Evolutionary conservation across 78 protist genomes (phyloP).

Genomic region (Dictyostelium firmibasis): DNA sequence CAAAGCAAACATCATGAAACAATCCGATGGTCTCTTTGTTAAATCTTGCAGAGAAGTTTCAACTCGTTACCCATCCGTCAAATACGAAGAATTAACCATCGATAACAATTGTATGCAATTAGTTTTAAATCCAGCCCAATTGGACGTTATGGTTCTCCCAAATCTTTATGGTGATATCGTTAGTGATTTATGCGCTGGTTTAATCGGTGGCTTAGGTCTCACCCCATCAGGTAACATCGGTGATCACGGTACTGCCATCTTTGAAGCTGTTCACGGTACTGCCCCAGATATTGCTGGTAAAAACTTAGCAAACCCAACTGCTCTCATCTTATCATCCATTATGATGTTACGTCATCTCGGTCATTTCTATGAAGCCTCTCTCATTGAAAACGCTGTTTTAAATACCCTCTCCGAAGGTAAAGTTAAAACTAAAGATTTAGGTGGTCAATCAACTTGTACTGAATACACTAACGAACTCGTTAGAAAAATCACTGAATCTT

Average conservation of each 20-base stretch:
- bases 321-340: conserved; percentile 84
- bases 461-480: conserved; percentile 72
- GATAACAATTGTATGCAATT: conserved; percentile 91
- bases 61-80: conserved; percentile 88
- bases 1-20: conserved; percentile 93
- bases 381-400: conserved; percentile 71
- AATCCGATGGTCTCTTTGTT: conserved; percentile 89
- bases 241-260: conserved; percentile 81
- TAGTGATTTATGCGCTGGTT: conserved; percentile 88
- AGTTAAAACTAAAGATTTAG: conserved; percentile 63
- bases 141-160: conserved; percentile 91
- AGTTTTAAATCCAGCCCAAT: conserved; percentile 81
- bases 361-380: conserved; percentile 30
- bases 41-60: conserved; percentile 85
- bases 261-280: conserved; percentile 92
- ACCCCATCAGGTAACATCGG: conserved; percentile 92
- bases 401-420: conserved; percentile 77
- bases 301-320: conserved; percentile 90
- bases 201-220: conserved; percentile 92
- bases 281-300: conserved; percentile 92
- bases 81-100: conserved; percentile 82
- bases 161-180: conserved; percentile 94
- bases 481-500: not conserved
- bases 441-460: conserved; percentile 52
- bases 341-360: conserved; percentile 92